Evolutionary conservation across 176 grass and related monocot genomes (phyloP), one percentile per base, ranked within the genome.

Genomic region (Aegilops tauschii): DNA sequence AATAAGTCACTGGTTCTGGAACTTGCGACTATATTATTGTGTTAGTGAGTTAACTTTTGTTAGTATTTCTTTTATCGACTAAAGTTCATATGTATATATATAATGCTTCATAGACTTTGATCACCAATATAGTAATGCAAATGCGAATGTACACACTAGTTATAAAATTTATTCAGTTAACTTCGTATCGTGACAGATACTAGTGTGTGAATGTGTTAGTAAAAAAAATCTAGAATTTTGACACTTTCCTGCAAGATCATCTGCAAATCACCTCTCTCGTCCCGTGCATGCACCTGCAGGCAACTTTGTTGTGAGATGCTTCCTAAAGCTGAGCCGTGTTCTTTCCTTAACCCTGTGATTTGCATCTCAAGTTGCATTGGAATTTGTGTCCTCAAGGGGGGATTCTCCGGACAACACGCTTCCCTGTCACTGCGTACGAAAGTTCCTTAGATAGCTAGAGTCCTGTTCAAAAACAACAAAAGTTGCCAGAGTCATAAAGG

Each of bases 311-410:
- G 34, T 10, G 8, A 37, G 67, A 70, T 70, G 17, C 67, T 39
- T 70, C 67, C 18, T 39, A 70, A 37, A 70, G 34, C 65, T 2
- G 16, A 20, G 30, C 21, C 9, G 11, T 73, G 37, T 73, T 73
- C 70, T 44, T 45, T 73, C 21, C 70, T 45, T 73, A 73, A 73
- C 70, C n/a, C 70, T 63, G 59, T 64, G 61, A 28, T 64, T 62
- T 62, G 20, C 21, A 25, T 71, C 18, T 25, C 69, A 72, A 72
- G 69, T n/a, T 72, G 69, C 69, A 39, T 73, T 12, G 9, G 32
- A n/a, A 71, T 40, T 20, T 71, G 20, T 71, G 69, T 21, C 69
- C 20, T 71, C 35, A 36, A 70, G 32, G 32, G 66, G 31, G 32
- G 66, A 69, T 69, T 37, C 69, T 40, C 35, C 35, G 39, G 69